These are phyloP conservation scores for Epichloe bromicola DNA, from an alignment of 2,329 filamentous ascomycete species.

Conservation along the genomic window DNA sequence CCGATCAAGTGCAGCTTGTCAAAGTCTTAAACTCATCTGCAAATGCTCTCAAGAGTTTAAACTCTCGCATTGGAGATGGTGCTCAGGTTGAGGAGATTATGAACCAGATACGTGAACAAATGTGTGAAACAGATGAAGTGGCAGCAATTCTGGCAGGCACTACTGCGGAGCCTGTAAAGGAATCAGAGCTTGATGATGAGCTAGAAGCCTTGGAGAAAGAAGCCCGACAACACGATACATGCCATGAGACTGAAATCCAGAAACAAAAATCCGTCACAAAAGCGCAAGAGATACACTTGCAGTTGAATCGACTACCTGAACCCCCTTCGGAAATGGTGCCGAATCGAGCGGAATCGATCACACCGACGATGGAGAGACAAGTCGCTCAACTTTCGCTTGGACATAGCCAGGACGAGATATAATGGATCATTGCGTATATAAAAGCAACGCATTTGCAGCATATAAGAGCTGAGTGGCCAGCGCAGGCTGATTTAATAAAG, in stretches of 20 bases:
- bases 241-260: conserved; percentile 30
- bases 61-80: conserved; percentile 63
- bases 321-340: conserved; percentile 23
- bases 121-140: conserved; percentile 72
- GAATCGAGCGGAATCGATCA: conserved; percentile 16
- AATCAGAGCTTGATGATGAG: conserved; percentile 78
- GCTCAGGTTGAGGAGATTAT: conserved; percentile 66
- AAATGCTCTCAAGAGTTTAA: conserved; percentile 57
- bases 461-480: not conserved
- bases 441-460: too few relatives aligned
- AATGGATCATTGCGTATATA: not conserved
- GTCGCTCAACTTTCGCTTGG: conserved; percentile 19
- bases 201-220: conserved; percentile 60
- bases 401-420: not conserved
- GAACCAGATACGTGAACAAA: conserved; percentile 64
- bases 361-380: conserved; percentile 25
- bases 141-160: conserved; percentile 59
- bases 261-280: conserved; percentile 28
- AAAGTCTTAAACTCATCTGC: conserved; percentile 70
- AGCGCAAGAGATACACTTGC: conserved; percentile 38
- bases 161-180: conserved; percentile 48
- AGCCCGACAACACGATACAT: conserved; percentile 35
- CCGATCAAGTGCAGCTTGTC: conserved; percentile 73
- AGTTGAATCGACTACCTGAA: conserved; percentile 37
- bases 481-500: too few relatives aligned